Evolutionary conservation across 495 filamentous ascomycete species (phyloP).

Genomic region (Pyrenopolyporus hunteri): DNA sequence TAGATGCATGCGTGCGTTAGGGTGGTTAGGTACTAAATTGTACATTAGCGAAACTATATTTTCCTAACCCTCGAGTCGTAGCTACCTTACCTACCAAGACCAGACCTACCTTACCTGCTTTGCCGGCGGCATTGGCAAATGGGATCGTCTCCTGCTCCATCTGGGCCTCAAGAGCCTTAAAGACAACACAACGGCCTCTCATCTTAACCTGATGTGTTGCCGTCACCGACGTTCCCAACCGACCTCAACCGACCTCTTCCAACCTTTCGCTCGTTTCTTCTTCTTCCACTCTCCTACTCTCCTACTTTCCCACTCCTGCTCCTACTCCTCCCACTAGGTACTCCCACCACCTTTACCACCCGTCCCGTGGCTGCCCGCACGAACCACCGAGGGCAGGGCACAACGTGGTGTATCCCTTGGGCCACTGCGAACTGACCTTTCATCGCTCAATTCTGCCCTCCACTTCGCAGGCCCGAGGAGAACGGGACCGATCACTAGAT

Average conservation of each 20-base stretch:
- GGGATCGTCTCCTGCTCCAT: constrained; percentile 27
- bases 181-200: constrained; percentile 32
- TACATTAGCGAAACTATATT: constrained; percentile 28
- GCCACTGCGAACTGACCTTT: constrained; percentile 8
- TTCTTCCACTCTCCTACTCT: too few relatives aligned
- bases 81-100: constrained; percentile 4
- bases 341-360: too few relatives aligned
- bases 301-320: too few relatives aligned
- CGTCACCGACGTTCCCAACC: constrained; percentile 11
- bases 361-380: background rate
- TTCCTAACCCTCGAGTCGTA: constrained; percentile 7
- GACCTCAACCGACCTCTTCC: too few relatives aligned
- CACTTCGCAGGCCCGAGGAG: constrained; percentile 2
- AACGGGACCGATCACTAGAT: constrained; percentile 22
- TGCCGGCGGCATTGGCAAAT: constrained; percentile 36
- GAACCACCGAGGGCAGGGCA: background rate
- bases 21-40: constrained; percentile 6
- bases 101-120: constrained; percentile 9
- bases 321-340: too few relatives aligned
- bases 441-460: constrained; percentile 5
- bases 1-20: background rate
- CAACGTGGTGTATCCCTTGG: constrained; percentile 9
- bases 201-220: constrained; percentile 10
- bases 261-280: constrained; percentile 2
- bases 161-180: constrained; percentile 37